These are phyloP conservation scores for Ceriops zippeliana DNA, from an alignment of 345 rosid genomes.

Conservation along the genomic window DNA sequence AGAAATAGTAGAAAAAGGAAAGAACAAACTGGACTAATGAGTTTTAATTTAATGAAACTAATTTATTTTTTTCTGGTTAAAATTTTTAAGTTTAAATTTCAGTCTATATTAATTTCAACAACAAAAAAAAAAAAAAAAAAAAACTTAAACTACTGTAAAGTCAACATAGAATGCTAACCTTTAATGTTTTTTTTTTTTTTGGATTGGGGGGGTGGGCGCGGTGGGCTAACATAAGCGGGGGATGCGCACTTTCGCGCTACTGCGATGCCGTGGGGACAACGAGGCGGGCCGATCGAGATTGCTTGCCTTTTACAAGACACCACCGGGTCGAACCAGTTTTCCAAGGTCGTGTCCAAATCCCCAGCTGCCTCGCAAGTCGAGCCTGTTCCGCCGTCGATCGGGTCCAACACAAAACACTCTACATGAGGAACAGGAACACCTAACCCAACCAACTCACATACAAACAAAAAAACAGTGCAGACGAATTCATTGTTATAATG, in stretches of 20 bases:
- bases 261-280: conserved; percentile 38
- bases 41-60: no score
- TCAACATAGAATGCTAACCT: no score
- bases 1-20: no score
- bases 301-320: conserved; percentile 35
- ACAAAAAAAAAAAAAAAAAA: no score
- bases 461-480: background rate
- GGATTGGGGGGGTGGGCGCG: no score
- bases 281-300: conserved; percentile 27
- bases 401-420: background rate
- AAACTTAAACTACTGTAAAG: no score
- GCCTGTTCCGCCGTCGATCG: background rate
- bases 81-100: no score
- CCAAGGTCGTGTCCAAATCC: conserved; percentile 37
- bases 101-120: no score
- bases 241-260: conserved; percentile 16
- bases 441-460: background rate
- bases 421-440: background rate
- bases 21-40: no score
- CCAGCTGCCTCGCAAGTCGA: conserved; percentile 19
- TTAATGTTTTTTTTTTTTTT: no score
- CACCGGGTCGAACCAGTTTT: conserved; percentile 20
- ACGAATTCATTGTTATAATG: background rate
- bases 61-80: no score
- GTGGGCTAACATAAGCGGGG: conserved; percentile 1